These are phyloP conservation scores for Lojkania enalia DNA, from an alignment of 2,329 filamentous ascomycete species.

Conservation along the genomic window DNA sequence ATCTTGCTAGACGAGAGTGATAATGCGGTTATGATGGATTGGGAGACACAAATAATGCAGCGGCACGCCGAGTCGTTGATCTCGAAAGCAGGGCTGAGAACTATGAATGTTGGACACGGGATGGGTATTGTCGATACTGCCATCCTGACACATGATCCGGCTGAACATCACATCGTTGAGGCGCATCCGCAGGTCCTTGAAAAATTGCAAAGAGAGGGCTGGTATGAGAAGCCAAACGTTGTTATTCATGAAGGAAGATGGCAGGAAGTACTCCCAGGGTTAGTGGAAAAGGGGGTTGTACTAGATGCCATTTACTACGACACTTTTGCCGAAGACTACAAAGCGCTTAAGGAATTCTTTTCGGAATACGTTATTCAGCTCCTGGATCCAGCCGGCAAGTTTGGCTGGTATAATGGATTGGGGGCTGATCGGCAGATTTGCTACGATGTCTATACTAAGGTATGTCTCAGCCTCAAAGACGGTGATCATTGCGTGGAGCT, in stretches of 20 bases:
- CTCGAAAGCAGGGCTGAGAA: conserved; percentile 63
- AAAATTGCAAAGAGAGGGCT: conserved; percentile 68
- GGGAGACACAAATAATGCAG: conserved; percentile 87
- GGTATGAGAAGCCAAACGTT: conserved; percentile 64
- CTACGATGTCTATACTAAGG: conserved; percentile 46
- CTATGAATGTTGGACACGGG: conserved; percentile 86
- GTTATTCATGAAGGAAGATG: conserved; percentile 71
- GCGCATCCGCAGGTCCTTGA: conserved; percentile 77
- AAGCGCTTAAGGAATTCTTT: conserved; percentile 43
- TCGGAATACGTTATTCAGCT: conserved; percentile 42
- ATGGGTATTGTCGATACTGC: conserved; percentile 87
- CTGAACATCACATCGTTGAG: conserved; percentile 81
- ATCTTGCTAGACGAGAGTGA: conserved; percentile 70
- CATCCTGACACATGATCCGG: conserved; percentile 69
- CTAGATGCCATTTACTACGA: conserved; percentile 69
- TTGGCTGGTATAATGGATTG: conserved; percentile 45
- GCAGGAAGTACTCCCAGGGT: conserved; percentile 75
- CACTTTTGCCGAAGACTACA: conserved; percentile 45
- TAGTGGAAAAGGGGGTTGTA: conserved; percentile 68
- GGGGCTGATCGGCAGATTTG: conserved; percentile 46
- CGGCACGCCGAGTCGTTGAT: conserved; percentile 71
- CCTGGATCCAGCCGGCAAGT: conserved; percentile 37
- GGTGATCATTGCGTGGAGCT: background rate
- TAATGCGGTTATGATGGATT: conserved; percentile 93
- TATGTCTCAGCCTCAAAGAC: conserved; percentile 13